Evolutionary conservation across 75 land plant genomes (phyloP).

Genomic region (Pinus albicaulis): DNA sequence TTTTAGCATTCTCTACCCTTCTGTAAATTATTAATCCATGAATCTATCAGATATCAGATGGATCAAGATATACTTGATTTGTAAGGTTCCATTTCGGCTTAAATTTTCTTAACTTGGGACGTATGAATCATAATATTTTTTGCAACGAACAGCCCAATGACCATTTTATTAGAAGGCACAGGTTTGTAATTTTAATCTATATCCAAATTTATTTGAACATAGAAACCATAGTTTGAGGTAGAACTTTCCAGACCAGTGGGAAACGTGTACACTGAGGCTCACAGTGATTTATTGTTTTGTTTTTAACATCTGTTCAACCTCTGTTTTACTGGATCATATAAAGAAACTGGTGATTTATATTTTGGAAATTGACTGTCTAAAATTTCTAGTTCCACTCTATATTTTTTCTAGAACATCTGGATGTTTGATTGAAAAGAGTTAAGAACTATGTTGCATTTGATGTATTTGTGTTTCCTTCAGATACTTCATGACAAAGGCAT

Average conservation of each 20-base stretch:
- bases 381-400: not conserved
- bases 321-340: not conserved
- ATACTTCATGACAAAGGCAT: not conserved
- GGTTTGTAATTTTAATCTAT: not conserved
- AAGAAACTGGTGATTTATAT: not conserved
- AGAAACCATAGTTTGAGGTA: not conserved
- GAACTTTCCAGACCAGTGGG: not conserved
- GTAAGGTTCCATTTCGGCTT: not conserved
- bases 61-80: not conserved
- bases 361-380: not conserved
- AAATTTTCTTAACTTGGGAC: not conserved
- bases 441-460: not conserved
- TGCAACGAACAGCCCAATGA: not conserved
- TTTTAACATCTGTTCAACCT: conserved; percentile 1
- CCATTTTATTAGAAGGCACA: not conserved
- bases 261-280: too few relatives aligned
- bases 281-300: not conserved
- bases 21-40: not conserved
- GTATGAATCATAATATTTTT: not conserved
- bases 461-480: not conserved
- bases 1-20: not conserved
- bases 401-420: not conserved
- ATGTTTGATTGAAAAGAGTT: not conserved
- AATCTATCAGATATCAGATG: not conserved
- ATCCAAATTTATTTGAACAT: not conserved